These are phyloP conservation scores for Malus asiatica DNA, from an alignment of 306 rosid species.

Conservation along the genomic window DNA sequence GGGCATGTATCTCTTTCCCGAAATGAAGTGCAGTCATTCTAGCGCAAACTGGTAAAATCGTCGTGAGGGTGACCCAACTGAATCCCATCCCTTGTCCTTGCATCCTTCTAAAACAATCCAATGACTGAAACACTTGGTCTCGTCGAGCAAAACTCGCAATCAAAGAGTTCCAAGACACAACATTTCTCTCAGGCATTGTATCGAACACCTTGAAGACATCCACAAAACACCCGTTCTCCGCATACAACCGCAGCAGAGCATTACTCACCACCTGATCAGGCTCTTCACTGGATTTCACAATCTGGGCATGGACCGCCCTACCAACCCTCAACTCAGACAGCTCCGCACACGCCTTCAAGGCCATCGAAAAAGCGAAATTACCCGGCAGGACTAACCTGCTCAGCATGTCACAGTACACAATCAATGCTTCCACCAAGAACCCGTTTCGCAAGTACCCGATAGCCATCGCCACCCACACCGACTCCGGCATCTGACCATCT, in stretches of 20 bases:
- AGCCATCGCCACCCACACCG: conserved; percentile 58
- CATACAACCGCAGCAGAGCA: conserved; percentile 34
- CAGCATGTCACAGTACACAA: conserved; percentile 44
- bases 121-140: conserved; percentile 24
- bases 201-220: conserved; percentile 45
- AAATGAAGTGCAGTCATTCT: conserved; percentile 39
- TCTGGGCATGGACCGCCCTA: conserved; percentile 48
- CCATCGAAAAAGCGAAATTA: conserved; percentile 46
- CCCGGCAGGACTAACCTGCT: conserved; percentile 22
- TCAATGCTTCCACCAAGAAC: conserved; percentile 30
- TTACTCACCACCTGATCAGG: conserved; percentile 61
- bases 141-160: conserved; percentile 31
- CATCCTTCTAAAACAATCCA: conserved; percentile 41
- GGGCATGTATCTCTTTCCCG: conserved; percentile 61
- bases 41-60: conserved; percentile 34
- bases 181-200: conserved; percentile 49
- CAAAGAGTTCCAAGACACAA: conserved; percentile 58
- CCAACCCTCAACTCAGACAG: conserved; percentile 27
- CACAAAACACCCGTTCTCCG: conserved; percentile 25
- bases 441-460: conserved; percentile 49
- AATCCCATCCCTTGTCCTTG: conserved; percentile 40
- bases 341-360: conserved; percentile 36
- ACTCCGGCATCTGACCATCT: conserved; percentile 13
- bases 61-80: conserved; percentile 55
- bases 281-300: conserved; percentile 31